Evolutionary conservation across 306 rosid species (phyloP).

Genomic region (Fagus sylvatica): DNA sequence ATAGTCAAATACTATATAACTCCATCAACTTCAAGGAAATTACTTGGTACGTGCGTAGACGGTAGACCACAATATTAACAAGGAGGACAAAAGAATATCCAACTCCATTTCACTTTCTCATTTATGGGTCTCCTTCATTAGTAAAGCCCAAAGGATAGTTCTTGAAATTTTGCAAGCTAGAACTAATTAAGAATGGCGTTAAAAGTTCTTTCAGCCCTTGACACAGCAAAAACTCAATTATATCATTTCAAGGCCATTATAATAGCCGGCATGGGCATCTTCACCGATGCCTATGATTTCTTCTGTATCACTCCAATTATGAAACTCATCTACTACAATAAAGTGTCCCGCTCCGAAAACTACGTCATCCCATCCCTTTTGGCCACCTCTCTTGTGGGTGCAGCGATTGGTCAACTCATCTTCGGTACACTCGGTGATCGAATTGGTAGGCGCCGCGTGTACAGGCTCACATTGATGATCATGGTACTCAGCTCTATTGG

Average conservation of each 20-base stretch:
- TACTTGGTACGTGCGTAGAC: too few species aligned
- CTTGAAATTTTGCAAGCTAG: too few species aligned
- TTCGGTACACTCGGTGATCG: constrained; percentile 63
- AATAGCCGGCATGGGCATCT: constrained; percentile 79
- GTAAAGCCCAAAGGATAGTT: too few species aligned
- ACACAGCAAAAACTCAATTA: constrained; percentile 61
- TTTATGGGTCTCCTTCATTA: too few species aligned
- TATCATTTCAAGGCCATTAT: constrained; percentile 81
- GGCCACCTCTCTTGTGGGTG: constrained; percentile 45
- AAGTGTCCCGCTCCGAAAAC: background rate
- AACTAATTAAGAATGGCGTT: constrained; percentile 33
- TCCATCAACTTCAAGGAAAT: too few species aligned
- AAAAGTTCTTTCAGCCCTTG: constrained; percentile 63
- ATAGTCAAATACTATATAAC: too few species aligned
- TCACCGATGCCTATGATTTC: constrained; percentile 72
- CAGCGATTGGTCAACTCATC: constrained; percentile 54
- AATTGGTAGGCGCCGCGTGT: constrained; percentile 54
- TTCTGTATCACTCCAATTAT: constrained; percentile 57
- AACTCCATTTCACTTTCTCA: too few species aligned
- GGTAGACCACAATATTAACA: too few species aligned
- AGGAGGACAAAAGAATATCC: too few species aligned
- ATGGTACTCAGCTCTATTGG: constrained; percentile 59
- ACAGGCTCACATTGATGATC: constrained; percentile 48
- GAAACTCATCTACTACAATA: constrained; percentile 43
- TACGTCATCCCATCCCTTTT: constrained; percentile 27